Percentiles rank a stretch among this genome's conserved stretches.
Evolutionary conservation across 2,329 filamentous ascomycete genomes (phyloP).

Genomic region (Blumeria hordei): DNA sequence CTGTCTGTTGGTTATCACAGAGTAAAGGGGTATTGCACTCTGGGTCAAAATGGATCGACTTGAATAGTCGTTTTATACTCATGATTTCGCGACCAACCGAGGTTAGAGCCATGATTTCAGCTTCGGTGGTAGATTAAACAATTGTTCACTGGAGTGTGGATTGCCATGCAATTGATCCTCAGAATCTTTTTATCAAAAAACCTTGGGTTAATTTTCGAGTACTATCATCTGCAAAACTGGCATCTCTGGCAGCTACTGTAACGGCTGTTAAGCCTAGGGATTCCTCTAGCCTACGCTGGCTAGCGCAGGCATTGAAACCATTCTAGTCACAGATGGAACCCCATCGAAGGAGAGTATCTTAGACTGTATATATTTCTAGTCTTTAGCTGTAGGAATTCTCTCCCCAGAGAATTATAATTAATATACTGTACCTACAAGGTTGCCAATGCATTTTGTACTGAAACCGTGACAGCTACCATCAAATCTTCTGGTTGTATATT

Average conservation of each 20-base stretch:
- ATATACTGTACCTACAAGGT: too few relatives aligned
- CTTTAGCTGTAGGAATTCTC: too few relatives aligned
- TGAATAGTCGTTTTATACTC: background rate
- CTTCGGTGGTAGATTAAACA: background rate
- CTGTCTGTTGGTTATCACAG: background rate
- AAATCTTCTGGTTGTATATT: background rate
- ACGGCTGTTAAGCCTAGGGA: too few relatives aligned
- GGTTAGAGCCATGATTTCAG: conserved; percentile 1
- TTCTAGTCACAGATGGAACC: too few relatives aligned
- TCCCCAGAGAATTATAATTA: too few relatives aligned
- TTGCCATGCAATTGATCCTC: background rate
- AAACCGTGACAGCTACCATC: too few relatives aligned
- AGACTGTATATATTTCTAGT: too few relatives aligned
- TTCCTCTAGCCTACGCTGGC: too few relatives aligned
- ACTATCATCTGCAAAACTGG: background rate
- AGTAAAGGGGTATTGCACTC: background rate
- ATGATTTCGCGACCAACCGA: background rate
- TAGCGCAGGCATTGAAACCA: too few relatives aligned
- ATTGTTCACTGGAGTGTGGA: background rate
- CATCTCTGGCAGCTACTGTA: background rate
- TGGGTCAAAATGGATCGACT: background rate
- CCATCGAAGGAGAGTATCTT: too few relatives aligned
- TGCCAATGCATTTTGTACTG: too few relatives aligned
- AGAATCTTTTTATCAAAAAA: background rate
- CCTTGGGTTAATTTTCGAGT: background rate